phyloP scores from a whole-genome alignment of 1,284 basidiomycete genomes.

The Apiotrichum porosum region DNA sequence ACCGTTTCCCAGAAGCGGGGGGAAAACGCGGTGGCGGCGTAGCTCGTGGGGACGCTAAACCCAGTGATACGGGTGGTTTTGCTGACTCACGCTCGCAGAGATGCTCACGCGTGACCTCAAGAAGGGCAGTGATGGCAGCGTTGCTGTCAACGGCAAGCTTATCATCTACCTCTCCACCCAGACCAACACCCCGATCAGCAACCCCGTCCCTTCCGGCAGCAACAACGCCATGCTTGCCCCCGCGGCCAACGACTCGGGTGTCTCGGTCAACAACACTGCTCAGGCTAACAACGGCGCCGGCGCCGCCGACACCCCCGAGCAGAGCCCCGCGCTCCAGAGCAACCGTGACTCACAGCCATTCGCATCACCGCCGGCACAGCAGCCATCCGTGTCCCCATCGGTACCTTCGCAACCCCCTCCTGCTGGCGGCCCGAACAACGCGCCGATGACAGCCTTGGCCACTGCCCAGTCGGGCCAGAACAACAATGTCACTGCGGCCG shows the following conservation, averaged over 20 bases:
- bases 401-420: background rate
- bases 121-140: constrained; percentile 72
- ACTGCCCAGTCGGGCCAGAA: constrained; percentile 40
- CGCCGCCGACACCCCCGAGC: background rate
- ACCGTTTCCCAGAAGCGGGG: background rate
- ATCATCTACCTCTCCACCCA: constrained; percentile 80
- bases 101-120: constrained; percentile 75
- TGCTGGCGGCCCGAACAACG: constrained; percentile 1
- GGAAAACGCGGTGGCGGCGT: too few relatives aligned
- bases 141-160: constrained; percentile 79
- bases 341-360: constrained; percentile 42
- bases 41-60: too few relatives aligned
- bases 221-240: constrained; percentile 35
- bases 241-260: constrained; percentile 23
- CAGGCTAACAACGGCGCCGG: constrained; percentile 30
- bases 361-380: constrained; percentile 5
- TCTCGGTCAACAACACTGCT: constrained; percentile 41
- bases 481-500: constrained; percentile 19
- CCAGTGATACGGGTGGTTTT: too few relatives aligned
- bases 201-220: constrained; percentile 56
- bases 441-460: constrained; percentile 46
- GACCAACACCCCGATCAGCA: constrained; percentile 65
- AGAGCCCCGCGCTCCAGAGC: constrained; percentile 16
- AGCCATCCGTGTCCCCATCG: background rate
- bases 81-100: constrained; percentile 51